phyloP scores from a whole-genome alignment of 2,329 filamentous ascomycete genomes.

The Ophiostoma triangulosporum region DNA sequence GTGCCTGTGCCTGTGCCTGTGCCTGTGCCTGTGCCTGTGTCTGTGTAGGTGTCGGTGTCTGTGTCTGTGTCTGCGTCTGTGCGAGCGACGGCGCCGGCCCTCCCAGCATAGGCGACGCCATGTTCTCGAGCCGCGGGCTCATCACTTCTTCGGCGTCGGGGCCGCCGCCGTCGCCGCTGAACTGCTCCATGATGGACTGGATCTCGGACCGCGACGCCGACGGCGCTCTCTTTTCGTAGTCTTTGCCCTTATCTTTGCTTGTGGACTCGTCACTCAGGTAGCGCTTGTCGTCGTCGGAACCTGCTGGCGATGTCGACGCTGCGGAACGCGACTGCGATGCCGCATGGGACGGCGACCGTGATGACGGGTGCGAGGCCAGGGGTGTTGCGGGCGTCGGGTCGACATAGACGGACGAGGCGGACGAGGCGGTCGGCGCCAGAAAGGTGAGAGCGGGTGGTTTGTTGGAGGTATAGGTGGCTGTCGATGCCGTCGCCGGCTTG shows the following conservation, averaged over 20 bases:
- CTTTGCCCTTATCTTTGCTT: not conserved
- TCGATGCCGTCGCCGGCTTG: conserved; percentile 35
- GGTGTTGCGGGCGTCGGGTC: conserved; percentile 47
- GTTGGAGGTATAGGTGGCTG: not conserved
- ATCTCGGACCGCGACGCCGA: conserved; percentile 62
- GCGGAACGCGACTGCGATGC: conserved; percentile 17
- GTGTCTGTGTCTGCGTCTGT: not conserved
- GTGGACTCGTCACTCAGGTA: conserved; percentile 41
- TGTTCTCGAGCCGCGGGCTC: conserved; percentile 66
- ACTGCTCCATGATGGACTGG: conserved; percentile 95
- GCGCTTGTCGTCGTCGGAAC: conserved; percentile 31
- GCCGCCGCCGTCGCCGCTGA: conserved; percentile 60
- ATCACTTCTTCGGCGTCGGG: conserved; percentile 73
- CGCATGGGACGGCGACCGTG: conserved; percentile 44
- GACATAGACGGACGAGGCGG: conserved; percentile 30
- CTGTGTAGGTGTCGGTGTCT: too few relatives aligned
- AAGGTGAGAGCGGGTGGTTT: conserved; percentile 22
- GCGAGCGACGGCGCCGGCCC: conserved; percentile 27
- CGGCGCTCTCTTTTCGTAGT: not conserved
- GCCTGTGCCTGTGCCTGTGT: too few relatives aligned
- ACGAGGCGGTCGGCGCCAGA: conserved; percentile 31
- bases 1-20: not conserved
- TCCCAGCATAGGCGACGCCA: conserved; percentile 66
- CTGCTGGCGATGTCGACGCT: conserved; percentile 34
- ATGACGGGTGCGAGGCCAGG: conserved; percentile 37